These are phyloP conservation scores for Hippophae tibetana DNA, from an alignment of 306 rosid genomes.

Conservation along the genomic window DNA sequence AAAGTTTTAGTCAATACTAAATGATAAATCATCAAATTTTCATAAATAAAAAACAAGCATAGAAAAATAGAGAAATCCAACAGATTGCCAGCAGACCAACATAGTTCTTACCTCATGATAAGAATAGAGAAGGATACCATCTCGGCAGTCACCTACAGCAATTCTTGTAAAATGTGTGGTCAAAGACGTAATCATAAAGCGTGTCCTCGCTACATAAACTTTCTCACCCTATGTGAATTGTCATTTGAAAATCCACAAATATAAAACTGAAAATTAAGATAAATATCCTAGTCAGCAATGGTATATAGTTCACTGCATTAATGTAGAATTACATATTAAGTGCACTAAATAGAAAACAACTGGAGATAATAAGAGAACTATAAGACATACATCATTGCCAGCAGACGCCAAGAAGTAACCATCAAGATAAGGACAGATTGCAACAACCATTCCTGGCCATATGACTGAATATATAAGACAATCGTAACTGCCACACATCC, in stretches of 20 bases:
- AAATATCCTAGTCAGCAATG: constrained; percentile 22
- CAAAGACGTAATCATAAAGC: constrained; percentile 61
- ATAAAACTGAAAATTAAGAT: constrained; percentile 52
- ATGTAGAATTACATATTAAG: not conserved
- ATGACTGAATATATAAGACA: constrained; percentile 37
- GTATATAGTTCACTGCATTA: not conserved
- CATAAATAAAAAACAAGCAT: not conserved
- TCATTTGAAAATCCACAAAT: constrained; percentile 82
- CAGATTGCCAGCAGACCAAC: constrained; percentile 18
- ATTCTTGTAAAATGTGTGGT: constrained; percentile 74
- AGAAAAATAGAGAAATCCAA: not conserved
- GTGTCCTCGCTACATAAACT: constrained; percentile 55
- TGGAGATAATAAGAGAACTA: not conserved
- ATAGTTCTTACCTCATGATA: constrained; percentile 61
- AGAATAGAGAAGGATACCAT: constrained; percentile 70
- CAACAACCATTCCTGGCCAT: constrained; percentile 74
- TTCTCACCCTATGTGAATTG: constrained; percentile 57
- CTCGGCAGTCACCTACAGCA: constrained; percentile 94
- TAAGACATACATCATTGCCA: constrained; percentile 67
- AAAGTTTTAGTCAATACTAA: too few species aligned
- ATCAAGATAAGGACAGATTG: constrained; percentile 85
- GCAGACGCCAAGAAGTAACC: constrained; percentile 89
- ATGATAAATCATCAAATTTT: too few species aligned
- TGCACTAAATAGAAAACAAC: constrained; percentile 1
- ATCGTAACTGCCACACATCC: constrained; percentile 86